Evolutionary conservation across 345 rosid species (phyloP).

Genomic region (sweet orange (Citrus sinensis)): DVS_A1.0 CM039164.1:691501-692000

Average conservation of each 20-base stretch:
- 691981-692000: neutral
- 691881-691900: constrained; percentile 64
- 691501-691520: too few species aligned
- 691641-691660: neutral
- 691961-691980: constrained; percentile 9
- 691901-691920: constrained; percentile 45
- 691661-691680: neutral
- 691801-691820: constrained; percentile 23
- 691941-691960: constrained; percentile 29
- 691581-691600: constrained; percentile 11
- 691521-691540: too few species aligned
- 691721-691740: constrained; percentile 93
- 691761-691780: constrained; percentile 76
- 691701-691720: constrained; percentile 93
- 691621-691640: constrained; percentile 21
- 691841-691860: constrained; percentile 14
- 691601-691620: constrained; percentile 45
- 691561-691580: neutral
- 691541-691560: too few species aligned
- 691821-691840: constrained; percentile 34
- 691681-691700: constrained; percentile 74
- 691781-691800: constrained; percentile 70
- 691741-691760: constrained; percentile 91
- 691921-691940: constrained; percentile 31
- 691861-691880: constrained; percentile 57